Evolutionary conservation across 306 rosid genomes (phyloP).

Genomic region (Rosa chinensis): DNA sequence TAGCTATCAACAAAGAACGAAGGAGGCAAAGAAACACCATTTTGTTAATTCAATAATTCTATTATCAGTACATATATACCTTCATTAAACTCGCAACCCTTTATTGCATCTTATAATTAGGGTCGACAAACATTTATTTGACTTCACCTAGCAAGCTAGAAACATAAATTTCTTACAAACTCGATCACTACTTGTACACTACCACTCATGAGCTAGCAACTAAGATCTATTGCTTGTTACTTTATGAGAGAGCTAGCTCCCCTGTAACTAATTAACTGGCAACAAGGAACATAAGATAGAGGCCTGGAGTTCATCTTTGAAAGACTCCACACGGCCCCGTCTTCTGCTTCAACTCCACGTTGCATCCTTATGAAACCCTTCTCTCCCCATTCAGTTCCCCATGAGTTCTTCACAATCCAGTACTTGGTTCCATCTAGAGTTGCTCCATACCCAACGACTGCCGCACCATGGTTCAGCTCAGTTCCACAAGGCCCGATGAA

Average conservation of each 20-base stretch:
- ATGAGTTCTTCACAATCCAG: slow-evolving; percentile 39
- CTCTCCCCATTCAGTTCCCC: slow-evolving; percentile 36
- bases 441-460: slow-evolving; percentile 29
- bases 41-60: no score
- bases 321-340: slow-evolving; percentile 42
- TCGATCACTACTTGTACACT: no score
- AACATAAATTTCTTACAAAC: neutral
- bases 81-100: neutral
- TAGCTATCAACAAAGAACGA: no score
- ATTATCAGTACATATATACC: neutral
- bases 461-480: slow-evolving; percentile 43
- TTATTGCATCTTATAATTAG: neutral
- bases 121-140: slow-evolving; percentile 2
- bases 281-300: neutral
- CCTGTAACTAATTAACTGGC: neutral
- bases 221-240: no score
- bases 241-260: no score
- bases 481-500: slow-evolving; percentile 28
- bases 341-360: slow-evolving; percentile 22
- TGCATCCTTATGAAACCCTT: slow-evolving; percentile 29
- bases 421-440: slow-evolving; percentile 29
- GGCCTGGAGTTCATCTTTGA: neutral
- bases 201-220: no score
- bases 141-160: neutral
- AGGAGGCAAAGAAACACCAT: no score